Evolutionary conservation across 2,329 filamentous ascomycete genomes (phyloP).

Genomic region (Dactylellina sp.): DNA sequence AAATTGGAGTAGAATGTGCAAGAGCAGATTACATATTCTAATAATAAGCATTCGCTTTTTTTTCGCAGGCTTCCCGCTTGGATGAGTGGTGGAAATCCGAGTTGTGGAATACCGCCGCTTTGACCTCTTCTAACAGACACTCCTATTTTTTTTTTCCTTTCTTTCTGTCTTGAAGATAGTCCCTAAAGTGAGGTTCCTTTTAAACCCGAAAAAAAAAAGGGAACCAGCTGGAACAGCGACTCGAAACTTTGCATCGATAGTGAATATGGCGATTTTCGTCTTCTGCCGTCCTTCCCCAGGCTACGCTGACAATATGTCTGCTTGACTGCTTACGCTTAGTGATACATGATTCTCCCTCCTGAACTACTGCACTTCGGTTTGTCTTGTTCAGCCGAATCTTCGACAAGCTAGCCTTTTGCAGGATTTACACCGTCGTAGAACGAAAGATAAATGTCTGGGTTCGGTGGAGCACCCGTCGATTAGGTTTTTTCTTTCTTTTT

Average conservation of each 20-base stretch:
- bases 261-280: constrained; percentile 18
- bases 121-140: constrained; percentile 46
- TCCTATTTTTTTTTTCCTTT: constrained; percentile 27
- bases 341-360: constrained; percentile 36
- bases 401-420: constrained; percentile 48
- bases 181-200: no score
- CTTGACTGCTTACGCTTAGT: constrained; percentile 38
- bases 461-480: constrained; percentile 33
- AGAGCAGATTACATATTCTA: constrained; percentile 55
- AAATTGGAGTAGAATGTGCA: constrained; percentile 39
- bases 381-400: constrained; percentile 21
- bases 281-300: constrained; percentile 13
- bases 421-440: constrained; percentile 49
- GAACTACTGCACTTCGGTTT: constrained; percentile 24
- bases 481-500: not conserved
- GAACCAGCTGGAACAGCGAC: no score
- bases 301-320: constrained; percentile 34
- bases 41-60: constrained; percentile 45
- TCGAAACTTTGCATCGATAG: constrained; percentile 18
- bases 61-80: constrained; percentile 23
- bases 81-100: constrained; percentile 52
- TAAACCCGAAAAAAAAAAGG: no score
- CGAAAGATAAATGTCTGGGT: constrained; percentile 45
- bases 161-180: constrained; percentile 8
- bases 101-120: constrained; percentile 57